phyloP scores from a whole-genome alignment of 257 asterid genomes.

The Solanum piurae region DNA sequence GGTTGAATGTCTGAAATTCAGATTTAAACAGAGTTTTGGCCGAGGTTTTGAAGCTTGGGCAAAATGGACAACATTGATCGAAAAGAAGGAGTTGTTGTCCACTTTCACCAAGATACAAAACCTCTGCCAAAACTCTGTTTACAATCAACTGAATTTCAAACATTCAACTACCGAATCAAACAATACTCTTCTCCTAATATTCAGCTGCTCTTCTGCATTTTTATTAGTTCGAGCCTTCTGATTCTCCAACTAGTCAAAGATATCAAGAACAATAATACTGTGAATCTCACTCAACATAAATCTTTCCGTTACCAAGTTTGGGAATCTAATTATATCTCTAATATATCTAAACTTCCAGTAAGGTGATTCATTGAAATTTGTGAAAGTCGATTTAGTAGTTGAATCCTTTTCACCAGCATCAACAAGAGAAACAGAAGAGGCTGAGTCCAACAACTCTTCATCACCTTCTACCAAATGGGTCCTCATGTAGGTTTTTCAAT shows the following conservation, averaged over 20 bases:
- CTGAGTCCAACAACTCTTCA: slow-evolving; percentile 57
- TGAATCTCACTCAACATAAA: slow-evolving; percentile 47
- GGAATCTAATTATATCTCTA: slow-evolving; percentile 24
- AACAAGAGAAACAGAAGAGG: slow-evolving; percentile 45
- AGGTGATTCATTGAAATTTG: slow-evolving; percentile 24
- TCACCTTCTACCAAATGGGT: slow-evolving; percentile 33
- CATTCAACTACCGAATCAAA: slow-evolving; percentile 64
- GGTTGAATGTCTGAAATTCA: slow-evolving; percentile 46
- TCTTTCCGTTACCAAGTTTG: slow-evolving; percentile 37
- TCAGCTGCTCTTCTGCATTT: slow-evolving; percentile 25
- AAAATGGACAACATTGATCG: slow-evolving; percentile 29
- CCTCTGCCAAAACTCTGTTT: slow-evolving; percentile 11
- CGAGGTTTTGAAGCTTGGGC: slow-evolving; percentile 46
- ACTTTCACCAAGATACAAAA: slow-evolving; percentile 43
- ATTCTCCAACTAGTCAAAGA: slow-evolving; percentile 53
- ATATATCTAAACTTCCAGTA: slow-evolving; percentile 57
- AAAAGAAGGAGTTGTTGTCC: background rate
- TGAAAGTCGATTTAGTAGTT: slow-evolving; percentile 17
- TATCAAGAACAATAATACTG: slow-evolving; percentile 33
- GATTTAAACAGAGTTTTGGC: slow-evolving; percentile 20
- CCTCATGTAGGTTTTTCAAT: slow-evolving; percentile 34
- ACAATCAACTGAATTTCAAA: slow-evolving; percentile 25
- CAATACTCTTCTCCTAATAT: slow-evolving; percentile 45
- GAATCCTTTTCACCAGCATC: slow-evolving; percentile 24
- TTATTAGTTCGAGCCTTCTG: slow-evolving; percentile 19